phyloP scores from a whole-genome alignment of 169 alveolate species.

The Cryptosporidium meleagridis region DNA sequence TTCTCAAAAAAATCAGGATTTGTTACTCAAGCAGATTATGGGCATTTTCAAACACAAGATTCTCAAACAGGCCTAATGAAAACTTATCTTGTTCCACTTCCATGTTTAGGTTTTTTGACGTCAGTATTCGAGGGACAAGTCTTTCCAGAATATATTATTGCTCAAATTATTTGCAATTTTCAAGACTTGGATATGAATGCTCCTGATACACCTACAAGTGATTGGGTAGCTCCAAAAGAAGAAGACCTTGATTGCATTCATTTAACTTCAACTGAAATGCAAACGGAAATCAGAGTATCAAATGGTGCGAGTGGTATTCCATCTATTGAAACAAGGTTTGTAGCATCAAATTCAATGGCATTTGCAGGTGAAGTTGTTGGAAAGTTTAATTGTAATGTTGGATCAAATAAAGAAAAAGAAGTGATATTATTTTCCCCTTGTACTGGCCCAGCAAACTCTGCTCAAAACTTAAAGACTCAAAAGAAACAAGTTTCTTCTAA shows the following conservation, averaged over 20 bases:
- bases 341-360: background rate
- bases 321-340: background rate
- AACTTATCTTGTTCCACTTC: background rate
- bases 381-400: background rate
- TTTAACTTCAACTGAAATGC: background rate
- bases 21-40: constrained; percentile 1
- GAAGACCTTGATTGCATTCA: background rate
- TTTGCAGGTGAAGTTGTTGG: constrained; percentile 31
- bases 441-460: background rate
- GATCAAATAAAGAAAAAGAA: background rate
- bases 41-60: background rate
- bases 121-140: constrained; percentile 7
- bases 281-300: background rate
- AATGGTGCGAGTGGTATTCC: constrained; percentile 4
- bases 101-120: constrained; percentile 13
- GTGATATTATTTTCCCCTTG: constrained; percentile 14
- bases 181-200: background rate
- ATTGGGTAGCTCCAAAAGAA: constrained; percentile 17
- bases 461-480: background rate
- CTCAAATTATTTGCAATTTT: constrained; percentile 21
- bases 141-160: background rate
- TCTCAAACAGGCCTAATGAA: background rate
- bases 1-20: background rate
- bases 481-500: background rate
- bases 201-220: background rate